Percentiles rank a stretch among this genome's conserved stretches.
phyloP scores from a whole-genome alignment of 2,329 filamentous ascomycete genomes.

The Grosmannia clavigera region DNA sequence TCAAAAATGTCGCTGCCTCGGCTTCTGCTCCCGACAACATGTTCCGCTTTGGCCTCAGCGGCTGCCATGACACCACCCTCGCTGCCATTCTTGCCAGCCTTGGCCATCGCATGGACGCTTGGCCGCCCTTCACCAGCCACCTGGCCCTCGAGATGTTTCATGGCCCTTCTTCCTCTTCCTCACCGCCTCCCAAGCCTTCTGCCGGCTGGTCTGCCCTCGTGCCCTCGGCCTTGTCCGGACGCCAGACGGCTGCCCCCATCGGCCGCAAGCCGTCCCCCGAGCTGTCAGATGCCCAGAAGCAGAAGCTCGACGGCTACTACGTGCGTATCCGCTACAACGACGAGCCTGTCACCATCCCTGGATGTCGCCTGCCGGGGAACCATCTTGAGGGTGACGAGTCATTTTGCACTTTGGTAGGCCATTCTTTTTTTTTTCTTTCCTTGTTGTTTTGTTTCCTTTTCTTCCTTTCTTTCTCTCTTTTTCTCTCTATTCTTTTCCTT shows the following conservation, averaged over 20 bases:
- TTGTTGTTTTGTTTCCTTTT: background rate
- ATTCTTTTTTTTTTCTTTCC: background rate
- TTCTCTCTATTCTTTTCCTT: background rate
- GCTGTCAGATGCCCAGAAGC: constrained; percentile 44
- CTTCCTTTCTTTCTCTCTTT: background rate
- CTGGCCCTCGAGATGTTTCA: constrained; percentile 85
- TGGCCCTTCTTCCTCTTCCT: constrained; percentile 21
- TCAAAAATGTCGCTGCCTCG: constrained; percentile 31
- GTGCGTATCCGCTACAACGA: constrained; percentile 91
- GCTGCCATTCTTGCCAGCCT: constrained; percentile 66
- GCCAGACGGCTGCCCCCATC: constrained; percentile 28
- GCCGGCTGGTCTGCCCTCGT: constrained; percentile 19
- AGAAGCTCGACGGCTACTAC: constrained; percentile 61
- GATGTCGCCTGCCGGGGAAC: constrained; percentile 63
- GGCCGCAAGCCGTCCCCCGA: constrained; percentile 46
- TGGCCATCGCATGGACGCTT: constrained; percentile 60
- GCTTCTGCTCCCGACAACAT: constrained; percentile 16
- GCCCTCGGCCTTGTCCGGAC: constrained; percentile 18
- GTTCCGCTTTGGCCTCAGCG: constrained; percentile 66
- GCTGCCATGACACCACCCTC: constrained; percentile 89
- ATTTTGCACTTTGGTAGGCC: constrained; percentile 73
- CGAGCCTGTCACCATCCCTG: constrained; percentile 65
- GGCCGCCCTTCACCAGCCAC: constrained; percentile 91
- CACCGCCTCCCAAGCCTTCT: constrained; percentile 5
- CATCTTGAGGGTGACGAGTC: constrained; percentile 78